Percentiles rank a stretch among this genome's conserved stretches.
Evolutionary conservation across 306 rosid genomes (phyloP).

Genomic region (Acacia crassicarpa): DNA sequence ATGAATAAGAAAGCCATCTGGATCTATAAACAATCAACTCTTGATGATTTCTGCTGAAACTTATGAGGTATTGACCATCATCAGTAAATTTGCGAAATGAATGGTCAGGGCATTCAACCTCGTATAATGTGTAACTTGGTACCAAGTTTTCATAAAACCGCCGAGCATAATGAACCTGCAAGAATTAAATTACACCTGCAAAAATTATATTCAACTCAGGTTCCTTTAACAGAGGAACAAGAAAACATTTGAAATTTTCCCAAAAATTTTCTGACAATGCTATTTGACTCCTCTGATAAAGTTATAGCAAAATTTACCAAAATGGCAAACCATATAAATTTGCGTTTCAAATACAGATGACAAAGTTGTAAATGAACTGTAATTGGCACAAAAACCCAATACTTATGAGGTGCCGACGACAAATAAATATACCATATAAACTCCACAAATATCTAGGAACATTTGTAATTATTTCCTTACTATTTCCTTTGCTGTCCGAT

Average conservation of each 20-base stretch:
- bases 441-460: not conserved
- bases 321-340: slow-evolving; percentile 9
- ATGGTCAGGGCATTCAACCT: slow-evolving; percentile 90
- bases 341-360: slow-evolving; percentile 4
- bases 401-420: too few species aligned
- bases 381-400: not conserved
- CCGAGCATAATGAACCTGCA: slow-evolving; percentile 85
- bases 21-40: slow-evolving; percentile 87
- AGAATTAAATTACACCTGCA: slow-evolving; percentile 60
- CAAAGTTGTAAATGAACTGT: not conserved
- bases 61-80: slow-evolving; percentile 88
- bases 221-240: slow-evolving; percentile 45
- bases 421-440: not conserved
- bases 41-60: slow-evolving; percentile 85
- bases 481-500: not conserved
- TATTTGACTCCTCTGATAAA: slow-evolving; percentile 6
- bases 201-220: slow-evolving; percentile 54
- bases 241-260: slow-evolving; percentile 26
- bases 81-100: slow-evolving; percentile 91
- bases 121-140: slow-evolving; percentile 78
- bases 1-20: slow-evolving; percentile 86
- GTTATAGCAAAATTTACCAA: not conserved
- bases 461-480: not conserved
- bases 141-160: slow-evolving; percentile 92
- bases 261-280: not conserved